These are phyloP conservation scores for Candida insectalens DNA, from an alignment of 805 yeast genomes.

Conservation along the genomic window DNA sequence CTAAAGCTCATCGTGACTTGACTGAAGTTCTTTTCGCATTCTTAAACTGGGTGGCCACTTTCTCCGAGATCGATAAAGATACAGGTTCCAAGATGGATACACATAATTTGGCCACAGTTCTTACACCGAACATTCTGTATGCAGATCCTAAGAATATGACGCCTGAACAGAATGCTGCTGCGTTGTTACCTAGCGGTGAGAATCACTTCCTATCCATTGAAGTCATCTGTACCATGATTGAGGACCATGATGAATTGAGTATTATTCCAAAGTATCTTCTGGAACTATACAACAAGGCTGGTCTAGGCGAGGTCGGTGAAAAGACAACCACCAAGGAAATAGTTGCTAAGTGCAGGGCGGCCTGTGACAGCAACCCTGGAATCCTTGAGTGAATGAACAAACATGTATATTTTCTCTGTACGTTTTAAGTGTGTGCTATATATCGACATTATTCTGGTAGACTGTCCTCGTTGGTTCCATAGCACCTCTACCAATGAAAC, in stretches of 20 bases:
- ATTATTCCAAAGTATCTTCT: conserved; percentile 62
- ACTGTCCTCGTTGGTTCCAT: conserved; percentile 36
- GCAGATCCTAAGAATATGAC: conserved; percentile 32
- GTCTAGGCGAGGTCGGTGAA: conserved; percentile 21
- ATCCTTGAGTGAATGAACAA: background rate
- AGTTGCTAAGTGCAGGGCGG: conserved; percentile 22
- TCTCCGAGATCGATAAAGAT: conserved; percentile 86
- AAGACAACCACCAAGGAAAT: conserved; percentile 29
- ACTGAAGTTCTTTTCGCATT: conserved; percentile 80
- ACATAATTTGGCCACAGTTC: conserved; percentile 89
- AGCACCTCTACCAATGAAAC: conserved; percentile 83
- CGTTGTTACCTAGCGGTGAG: conserved; percentile 38
- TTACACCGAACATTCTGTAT: conserved; percentile 84
- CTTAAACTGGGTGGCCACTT: conserved; percentile 92
- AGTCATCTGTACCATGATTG: conserved; percentile 75
- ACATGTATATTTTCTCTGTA: background rate
- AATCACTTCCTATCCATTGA: conserved; percentile 85
- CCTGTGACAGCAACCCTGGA: conserved; percentile 20
- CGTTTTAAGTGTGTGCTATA: background rate
- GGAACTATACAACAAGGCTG: conserved; percentile 37
- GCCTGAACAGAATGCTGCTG: conserved; percentile 5
- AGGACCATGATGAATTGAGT: conserved; percentile 69
- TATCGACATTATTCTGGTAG: conserved; percentile 1
- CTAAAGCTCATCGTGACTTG: conserved; percentile 71
- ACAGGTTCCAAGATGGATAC: conserved; percentile 93